These are phyloP conservation scores for Lippia alba DNA, from an alignment of 305 asterid genomes.

Conservation along the genomic window DNA sequence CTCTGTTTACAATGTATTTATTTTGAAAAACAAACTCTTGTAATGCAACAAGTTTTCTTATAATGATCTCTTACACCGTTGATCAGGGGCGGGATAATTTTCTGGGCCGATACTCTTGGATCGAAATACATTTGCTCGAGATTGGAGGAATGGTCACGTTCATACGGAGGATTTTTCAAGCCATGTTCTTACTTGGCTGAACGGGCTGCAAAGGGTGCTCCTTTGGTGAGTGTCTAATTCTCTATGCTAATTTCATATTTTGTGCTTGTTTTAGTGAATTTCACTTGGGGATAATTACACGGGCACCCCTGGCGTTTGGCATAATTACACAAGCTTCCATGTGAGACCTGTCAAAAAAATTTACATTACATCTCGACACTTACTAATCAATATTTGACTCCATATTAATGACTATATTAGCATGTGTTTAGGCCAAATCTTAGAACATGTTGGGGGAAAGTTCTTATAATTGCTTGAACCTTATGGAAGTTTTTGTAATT, in stretches of 20 bases:
- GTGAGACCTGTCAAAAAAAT: too few species aligned
- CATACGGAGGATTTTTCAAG: slow-evolving; percentile 83
- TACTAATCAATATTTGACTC: too few species aligned
- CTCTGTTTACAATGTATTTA: neutral
- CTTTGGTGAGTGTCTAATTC: slow-evolving; percentile 63
- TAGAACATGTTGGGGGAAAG: too few species aligned
- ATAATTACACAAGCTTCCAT: too few species aligned
- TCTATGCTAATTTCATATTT: neutral
- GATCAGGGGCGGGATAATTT: slow-evolving; percentile 86
- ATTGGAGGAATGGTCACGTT: slow-evolving; percentile 80
- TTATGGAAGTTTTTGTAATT: too few species aligned
- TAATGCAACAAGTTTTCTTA: neutral
- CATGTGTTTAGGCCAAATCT: too few species aligned
- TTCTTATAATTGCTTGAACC: too few species aligned
- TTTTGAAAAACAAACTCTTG: neutral
- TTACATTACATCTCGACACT: too few species aligned
- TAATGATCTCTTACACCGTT: slow-evolving; percentile 7
- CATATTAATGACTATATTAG: too few species aligned
- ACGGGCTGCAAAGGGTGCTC: slow-evolving; percentile 82
- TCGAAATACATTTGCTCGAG: slow-evolving; percentile 81
- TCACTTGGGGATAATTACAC: too few species aligned
- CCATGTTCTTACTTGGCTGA: slow-evolving; percentile 90
- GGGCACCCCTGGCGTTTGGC: too few species aligned
- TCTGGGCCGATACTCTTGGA: slow-evolving; percentile 94
- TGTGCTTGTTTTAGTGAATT: neutral